Evolutionary conservation across 2,329 filamentous ascomycete genomes (phyloP), one percentile per base, ranked within the genome.

Genomic region (Cordyceps javanica): DNA sequence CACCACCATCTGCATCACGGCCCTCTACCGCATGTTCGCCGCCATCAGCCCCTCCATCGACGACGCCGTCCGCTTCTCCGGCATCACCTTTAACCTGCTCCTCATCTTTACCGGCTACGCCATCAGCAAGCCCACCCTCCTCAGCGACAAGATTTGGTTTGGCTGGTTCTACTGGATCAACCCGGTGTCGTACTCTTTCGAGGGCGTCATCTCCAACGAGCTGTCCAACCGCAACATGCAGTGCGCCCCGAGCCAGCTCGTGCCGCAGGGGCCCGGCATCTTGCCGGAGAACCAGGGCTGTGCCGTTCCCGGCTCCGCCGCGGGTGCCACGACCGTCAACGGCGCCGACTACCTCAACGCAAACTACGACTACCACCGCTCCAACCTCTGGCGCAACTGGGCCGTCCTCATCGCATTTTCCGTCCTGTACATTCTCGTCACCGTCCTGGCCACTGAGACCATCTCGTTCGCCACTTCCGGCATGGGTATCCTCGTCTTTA

Each of bases 401-500:
- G 88, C 86, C 23, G 83, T 90, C 2, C 71, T 91, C 10, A 82
- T 91, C 58, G 88, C 86, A 1, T 92, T 89, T 62, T 79, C 82
- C 0, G 80, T 88, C 0, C 77, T 91, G 1, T 93, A 92, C 67
- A 79, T 93, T n/a, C 60, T 86, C 3, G 71, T 92, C 45, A 92
- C 88, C 0, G 78, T 87, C 14, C 62, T 86, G 46, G 86, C 85
- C 2, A 83, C 84, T 0, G 89, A 92, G 66, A 65, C 80, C 1
- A 78, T 92, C 63, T 80, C 79, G 16, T 89, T 90, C 65, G 76
- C 79, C 21, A 73, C 75, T 1, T 73, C 75, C 16, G 87, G 84
- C 6, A 86, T 85, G n/a, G 87, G 87, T 53, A 87, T 86, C 1
- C 69, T 90, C 39, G 74, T 89, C 25, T 90, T 90, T 76, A 90